Percentiles rank a stretch among this genome's conserved stretches.
phyloP scores from a whole-genome alignment of 140 eudicot genomes.

The Cichorium intybus region DNA sequence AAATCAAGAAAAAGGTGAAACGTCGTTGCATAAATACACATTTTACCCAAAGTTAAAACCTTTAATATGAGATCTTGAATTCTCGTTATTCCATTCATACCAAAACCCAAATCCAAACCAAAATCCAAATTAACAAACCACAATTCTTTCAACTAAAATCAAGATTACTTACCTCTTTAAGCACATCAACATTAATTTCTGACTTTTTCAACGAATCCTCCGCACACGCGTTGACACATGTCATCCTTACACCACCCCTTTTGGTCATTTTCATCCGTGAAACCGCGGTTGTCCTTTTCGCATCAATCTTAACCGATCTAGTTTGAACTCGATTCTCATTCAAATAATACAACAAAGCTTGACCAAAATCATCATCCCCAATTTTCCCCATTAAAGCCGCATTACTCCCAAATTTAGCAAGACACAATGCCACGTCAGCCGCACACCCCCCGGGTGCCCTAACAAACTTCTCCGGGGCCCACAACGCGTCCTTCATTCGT shows the following conservation, averaged over 20 bases:
- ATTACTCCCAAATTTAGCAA: conserved; percentile 82
- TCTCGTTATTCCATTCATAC: not conserved
- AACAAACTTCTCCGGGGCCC: conserved; percentile 82
- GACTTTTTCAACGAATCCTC: conserved; percentile 77
- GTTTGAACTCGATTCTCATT: conserved; percentile 73
- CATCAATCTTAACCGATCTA: conserved; percentile 59
- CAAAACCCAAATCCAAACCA: not conserved
- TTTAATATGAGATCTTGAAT: not conserved
- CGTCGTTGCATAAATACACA: not conserved
- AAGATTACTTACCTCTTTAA: conserved; percentile 65
- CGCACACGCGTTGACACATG: conserved; percentile 64
- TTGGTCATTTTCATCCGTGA: conserved; percentile 79
- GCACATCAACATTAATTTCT: conserved; percentile 82
- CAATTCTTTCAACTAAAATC: not conserved
- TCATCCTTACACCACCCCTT: conserved; percentile 64
- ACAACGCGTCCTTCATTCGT: conserved; percentile 64
- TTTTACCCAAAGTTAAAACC: not conserved
- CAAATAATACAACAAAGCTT: conserved; percentile 57
- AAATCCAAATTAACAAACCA: not conserved
- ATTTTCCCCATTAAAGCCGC: conserved; percentile 96
- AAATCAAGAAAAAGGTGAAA: not conserved
- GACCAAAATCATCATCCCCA: conserved; percentile 88
- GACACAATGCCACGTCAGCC: conserved; percentile 77
- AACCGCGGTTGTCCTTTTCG: conserved; percentile 53
- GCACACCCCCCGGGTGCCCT: conserved; percentile 93